Conservation (phyloP, 805 yeast genomes). For the Kodamaea fukazawae region DNA sequence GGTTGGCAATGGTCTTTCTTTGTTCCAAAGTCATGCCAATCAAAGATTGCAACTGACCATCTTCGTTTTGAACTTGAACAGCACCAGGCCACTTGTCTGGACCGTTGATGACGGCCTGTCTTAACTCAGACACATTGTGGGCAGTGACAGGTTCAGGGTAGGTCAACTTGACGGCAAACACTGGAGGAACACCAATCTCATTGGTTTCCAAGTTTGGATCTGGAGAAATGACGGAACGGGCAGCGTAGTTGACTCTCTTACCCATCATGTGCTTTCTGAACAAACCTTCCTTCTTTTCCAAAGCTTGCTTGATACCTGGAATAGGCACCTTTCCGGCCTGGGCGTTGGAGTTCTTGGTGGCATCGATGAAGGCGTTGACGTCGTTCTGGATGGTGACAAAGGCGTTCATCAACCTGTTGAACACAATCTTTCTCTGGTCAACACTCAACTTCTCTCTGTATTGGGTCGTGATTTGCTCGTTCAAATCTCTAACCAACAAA, state of each 20-base stretch:
- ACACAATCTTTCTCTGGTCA: conserved; percentile 72
- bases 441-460: conserved; percentile 46
- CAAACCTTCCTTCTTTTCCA: conserved; percentile 97
- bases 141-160: conserved; percentile 98
- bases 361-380: conserved; percentile 90
- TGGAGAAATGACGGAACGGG: conserved; percentile 98
- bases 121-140: conserved; percentile 82
- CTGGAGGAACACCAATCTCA: conserved; percentile 99
- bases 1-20: conserved; percentile 92
- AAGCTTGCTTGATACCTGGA: conserved; percentile 96
- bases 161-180: conserved; percentile 90
- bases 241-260: conserved; percentile 97
- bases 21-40: conserved; percentile 90
- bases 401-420: conserved; percentile 90
- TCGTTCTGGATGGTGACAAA: conserved; percentile 94
- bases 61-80: conserved; percentile 90
- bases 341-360: conserved; percentile 79
- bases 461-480: conserved; percentile 72
- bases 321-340: conserved; percentile 67
- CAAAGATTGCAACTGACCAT: conserved; percentile 78
- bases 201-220: conserved; percentile 98
- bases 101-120: conserved; percentile 95
- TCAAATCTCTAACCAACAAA: conserved; percentile 79
- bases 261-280: conserved; percentile 99
- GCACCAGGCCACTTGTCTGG: conserved; percentile 99